Evolutionary conservation across 2,329 filamentous ascomycete genomes (phyloP), one percentile per base, ranked within the genome.

Genomic region (Xylaria polymorpha): DNA sequence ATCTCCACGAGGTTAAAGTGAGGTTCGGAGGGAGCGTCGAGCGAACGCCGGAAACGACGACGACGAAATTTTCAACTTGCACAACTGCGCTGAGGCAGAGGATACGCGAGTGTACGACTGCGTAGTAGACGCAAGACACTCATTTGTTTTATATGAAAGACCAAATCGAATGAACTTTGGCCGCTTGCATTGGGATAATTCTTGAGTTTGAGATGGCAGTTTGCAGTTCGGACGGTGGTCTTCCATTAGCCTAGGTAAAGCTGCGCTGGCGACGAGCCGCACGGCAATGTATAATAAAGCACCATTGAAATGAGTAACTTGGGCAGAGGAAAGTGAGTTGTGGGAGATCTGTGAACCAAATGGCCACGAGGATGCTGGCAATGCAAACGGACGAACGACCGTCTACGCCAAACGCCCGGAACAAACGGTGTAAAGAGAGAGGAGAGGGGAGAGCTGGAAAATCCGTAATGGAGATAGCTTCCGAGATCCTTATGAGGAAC

Each of bases 1-100:
- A 65, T 81, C 81, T 81, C 86, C 87, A 90, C 85, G 88, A 91
- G 89, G 89, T 91, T 91, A 90, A 91, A 91, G 88, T 88, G 84
- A 88, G 85, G 84, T 83, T 86, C 79, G 84, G 84, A 82, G 81
- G 82, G 82, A 83, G 87, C 87, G 88, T 91, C 84, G 89, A 91
- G 88, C 84, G 84, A 83, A 85, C 83, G 73, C 80, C 71, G 43
- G 80, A 77, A 64, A 70, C 73, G 68, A 68, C 72, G 68, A 68
- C 72, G 76, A 75, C 71, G 76, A 77, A 76, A 70, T 74, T 75
- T 64, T 59, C 58, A 74, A 61, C 61, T 62, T 58, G 69, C 58
- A 60, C 61, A 44, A 67, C 46, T 46, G 61, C 37, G 60, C 46
- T 25, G 39, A 64, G 60, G 71, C 63, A 72, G 71, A 65, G 57